Conservation (phyloP, 2,329 filamentous ascomycete genomes). For the Coniosporium tulheliwenetii region DNA sequence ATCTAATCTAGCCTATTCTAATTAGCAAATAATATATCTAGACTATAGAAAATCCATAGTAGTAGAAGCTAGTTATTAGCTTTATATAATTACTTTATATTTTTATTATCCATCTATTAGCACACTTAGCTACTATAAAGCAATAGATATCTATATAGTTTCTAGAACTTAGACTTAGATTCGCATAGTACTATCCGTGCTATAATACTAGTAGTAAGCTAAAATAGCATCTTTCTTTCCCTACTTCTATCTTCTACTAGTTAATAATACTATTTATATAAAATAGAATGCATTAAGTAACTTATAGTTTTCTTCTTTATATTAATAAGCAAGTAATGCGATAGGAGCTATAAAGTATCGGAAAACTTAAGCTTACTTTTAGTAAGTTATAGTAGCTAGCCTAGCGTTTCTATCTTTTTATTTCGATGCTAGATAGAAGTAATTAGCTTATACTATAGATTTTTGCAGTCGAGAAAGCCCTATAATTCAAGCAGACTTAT, state of each 20-base stretch:
- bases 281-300: slow-evolving; percentile 7
- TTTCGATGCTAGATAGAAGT: slow-evolving; percentile 3
- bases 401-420: not conserved
- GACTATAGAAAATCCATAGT: not conserved
- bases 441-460: slow-evolving; percentile 13
- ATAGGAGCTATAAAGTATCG: slow-evolving; percentile 8
- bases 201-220: too few relatives aligned
- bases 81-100: too few relatives aligned
- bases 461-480: slow-evolving; percentile 11
- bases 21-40: slow-evolving; percentile 2
- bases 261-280: too few relatives aligned
- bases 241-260: too few relatives aligned
- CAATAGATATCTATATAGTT: not conserved
- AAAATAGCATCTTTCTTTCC: too few relatives aligned
- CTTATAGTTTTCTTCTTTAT: slow-evolving; percentile 2
- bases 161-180: too few relatives aligned
- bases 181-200: too few relatives aligned
- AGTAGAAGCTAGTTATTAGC: too few relatives aligned
- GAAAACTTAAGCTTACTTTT: slow-evolving; percentile 8
- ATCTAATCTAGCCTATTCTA: slow-evolving; percentile 3
- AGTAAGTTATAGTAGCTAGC: slow-evolving; percentile 5
- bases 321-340: slow-evolving; percentile 12
- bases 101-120: too few relatives aligned
- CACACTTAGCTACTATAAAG: not conserved
- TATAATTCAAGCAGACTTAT: slow-evolving; percentile 14